These are phyloP conservation scores for Geosmithia flava DNA, from an alignment of 2,329 filamentous ascomycete genomes.

Conservation along the genomic window DNA sequence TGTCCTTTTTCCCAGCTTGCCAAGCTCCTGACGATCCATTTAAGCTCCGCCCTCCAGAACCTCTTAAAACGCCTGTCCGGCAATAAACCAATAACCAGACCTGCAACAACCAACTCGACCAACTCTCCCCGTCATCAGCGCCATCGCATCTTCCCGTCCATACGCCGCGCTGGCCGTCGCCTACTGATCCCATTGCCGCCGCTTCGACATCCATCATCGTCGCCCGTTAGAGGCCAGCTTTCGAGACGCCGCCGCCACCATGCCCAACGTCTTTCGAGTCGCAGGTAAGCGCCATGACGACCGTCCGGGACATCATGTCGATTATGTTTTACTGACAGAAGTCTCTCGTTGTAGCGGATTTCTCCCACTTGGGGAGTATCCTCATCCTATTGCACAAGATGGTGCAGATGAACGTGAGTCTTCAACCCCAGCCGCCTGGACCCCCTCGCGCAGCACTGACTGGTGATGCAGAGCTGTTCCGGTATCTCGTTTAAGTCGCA, in stretches of 20 bases:
- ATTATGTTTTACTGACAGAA: neutral
- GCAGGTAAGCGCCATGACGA: slow-evolving; percentile 27
- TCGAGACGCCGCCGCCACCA: slow-evolving; percentile 1
- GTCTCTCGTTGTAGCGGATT: slow-evolving; percentile 52
- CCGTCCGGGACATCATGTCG: neutral
- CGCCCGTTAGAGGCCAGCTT: neutral
- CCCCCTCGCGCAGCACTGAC: neutral
- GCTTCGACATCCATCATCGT: neutral
- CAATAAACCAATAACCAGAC: neutral
- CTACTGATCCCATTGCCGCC: neutral
- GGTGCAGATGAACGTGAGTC: slow-evolving; percentile 72
- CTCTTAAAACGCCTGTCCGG: neutral
- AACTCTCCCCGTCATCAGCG: neutral
- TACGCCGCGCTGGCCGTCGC: neutral
- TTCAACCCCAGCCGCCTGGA: neutral
- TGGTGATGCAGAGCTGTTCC: slow-evolving; percentile 65
- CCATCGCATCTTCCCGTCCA: neutral
- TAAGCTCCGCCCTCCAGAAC: slow-evolving; percentile 3
- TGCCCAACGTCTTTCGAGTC: slow-evolving; percentile 46
- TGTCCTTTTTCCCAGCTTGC: slow-evolving; percentile 9
- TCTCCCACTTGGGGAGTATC: slow-evolving; percentile 91
- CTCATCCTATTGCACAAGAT: slow-evolving; percentile 96
- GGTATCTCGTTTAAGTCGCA: slow-evolving; percentile 99
- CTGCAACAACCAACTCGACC: neutral
- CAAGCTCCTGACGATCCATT: slow-evolving; percentile 2